phyloP scores from a whole-genome alignment of 148 eudicot species.

The Amaranthus cruentus region DNA sequence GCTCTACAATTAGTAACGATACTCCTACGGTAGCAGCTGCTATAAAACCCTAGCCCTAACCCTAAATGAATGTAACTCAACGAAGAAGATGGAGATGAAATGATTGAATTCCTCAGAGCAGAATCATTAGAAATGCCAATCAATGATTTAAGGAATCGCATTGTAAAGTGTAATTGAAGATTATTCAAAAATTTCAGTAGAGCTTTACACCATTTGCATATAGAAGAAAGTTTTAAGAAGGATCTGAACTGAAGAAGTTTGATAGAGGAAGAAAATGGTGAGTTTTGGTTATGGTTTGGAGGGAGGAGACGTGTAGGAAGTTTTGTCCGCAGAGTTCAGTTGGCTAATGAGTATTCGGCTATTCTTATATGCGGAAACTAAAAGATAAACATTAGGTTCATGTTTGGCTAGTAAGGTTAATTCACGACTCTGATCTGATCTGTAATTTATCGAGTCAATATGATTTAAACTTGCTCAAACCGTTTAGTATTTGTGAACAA shows the following conservation, averaged over 20 bases:
- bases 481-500: no score
- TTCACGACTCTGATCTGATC: no score
- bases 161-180: constrained; percentile 14
- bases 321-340: constrained; percentile 34
- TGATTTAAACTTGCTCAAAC: no score
- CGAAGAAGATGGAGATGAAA: constrained; percentile 13
- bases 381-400: no score
- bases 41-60: constrained; percentile 33
- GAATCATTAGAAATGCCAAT: constrained; percentile 24
- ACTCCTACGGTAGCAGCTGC: constrained; percentile 19
- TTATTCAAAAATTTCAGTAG: neutral
- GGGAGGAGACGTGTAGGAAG: constrained; percentile 33
- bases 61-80: constrained; percentile 22
- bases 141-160: constrained; percentile 46
- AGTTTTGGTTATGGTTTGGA: constrained; percentile 19
- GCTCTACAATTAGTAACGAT: constrained; percentile 72
- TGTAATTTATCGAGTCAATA: no score
- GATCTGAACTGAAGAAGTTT: neutral
- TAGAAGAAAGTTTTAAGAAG: neutral
- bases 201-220: neutral
- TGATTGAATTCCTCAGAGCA: constrained; percentile 1
- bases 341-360: neutral
- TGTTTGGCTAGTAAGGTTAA: no score
- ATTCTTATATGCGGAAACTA: no score
- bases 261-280: constrained; percentile 18